A percentile compares a stretch with the other conserved stretches of the same genome.
Evolutionary conservation across 2,329 filamentous ascomycete genomes (phyloP).

Genomic region (Didymella sp.): DNA sequence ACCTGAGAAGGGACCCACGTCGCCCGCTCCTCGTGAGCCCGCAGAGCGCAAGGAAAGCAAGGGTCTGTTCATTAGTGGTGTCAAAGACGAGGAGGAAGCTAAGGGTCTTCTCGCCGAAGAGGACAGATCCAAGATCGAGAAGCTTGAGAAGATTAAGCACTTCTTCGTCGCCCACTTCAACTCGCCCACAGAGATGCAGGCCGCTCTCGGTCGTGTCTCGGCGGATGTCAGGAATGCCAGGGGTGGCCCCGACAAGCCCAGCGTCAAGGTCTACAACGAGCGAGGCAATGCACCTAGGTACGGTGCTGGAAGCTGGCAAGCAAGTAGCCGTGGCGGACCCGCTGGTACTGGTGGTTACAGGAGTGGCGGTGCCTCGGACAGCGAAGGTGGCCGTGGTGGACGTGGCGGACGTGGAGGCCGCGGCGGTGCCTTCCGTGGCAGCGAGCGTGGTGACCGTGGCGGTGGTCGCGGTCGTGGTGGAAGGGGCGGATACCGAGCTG

Average conservation of each 20-base stretch:
- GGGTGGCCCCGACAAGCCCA: constrained; percentile 77
- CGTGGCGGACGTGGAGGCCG: constrained; percentile 57
- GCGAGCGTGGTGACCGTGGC: constrained; percentile 50
- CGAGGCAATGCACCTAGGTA: constrained; percentile 52
- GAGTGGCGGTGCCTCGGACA: constrained; percentile 78
- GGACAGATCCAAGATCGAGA: constrained; percentile 78
- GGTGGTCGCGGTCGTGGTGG: constrained; percentile 50
- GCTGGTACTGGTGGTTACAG: constrained; percentile 77
- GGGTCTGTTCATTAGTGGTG: constrained; percentile 88
- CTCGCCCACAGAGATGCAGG: constrained; percentile 78
- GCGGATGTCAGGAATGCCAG: constrained; percentile 77
- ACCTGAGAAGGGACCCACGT: constrained; percentile 48
- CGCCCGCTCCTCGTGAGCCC: constrained; percentile 59
- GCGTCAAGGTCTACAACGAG: constrained; percentile 84
- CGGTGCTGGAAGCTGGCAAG: constrained; percentile 66
- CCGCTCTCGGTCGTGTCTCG: constrained; percentile 75
- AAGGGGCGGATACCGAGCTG: constrained; percentile 38
- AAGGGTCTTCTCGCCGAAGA: constrained; percentile 83
- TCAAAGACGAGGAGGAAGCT: constrained; percentile 81
- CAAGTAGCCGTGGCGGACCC: constrained; percentile 67
- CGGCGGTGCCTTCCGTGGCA: constrained; percentile 60
- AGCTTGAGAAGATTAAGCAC: constrained; percentile 72
- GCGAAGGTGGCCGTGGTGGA: constrained; percentile 71
- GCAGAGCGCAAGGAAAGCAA: constrained; percentile 69
- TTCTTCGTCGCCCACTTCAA: constrained; percentile 90